These are phyloP conservation scores for Macadamia integrifolia DNA, from an alignment of 164 flowering plant genomes.

Conservation along the genomic window DNA sequence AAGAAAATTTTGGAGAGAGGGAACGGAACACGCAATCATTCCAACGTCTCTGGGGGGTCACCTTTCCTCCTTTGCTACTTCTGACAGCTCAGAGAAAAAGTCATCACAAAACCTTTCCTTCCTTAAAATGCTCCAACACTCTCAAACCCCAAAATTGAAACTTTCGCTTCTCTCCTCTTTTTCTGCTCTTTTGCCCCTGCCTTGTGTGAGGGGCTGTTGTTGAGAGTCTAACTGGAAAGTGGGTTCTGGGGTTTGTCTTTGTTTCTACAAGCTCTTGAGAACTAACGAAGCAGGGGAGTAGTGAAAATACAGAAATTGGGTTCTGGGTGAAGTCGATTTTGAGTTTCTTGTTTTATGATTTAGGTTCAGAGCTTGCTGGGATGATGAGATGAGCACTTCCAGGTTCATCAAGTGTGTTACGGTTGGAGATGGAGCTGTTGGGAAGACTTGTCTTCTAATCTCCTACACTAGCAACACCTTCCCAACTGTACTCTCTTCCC, in stretches of 20 bases:
- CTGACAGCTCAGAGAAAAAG: conserved; percentile 42
- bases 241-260: not conserved
- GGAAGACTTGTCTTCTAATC: conserved; percentile 68
- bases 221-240: not conserved
- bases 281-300: not conserved
- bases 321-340: too few species aligned
- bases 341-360: not conserved
- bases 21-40: conserved; percentile 5
- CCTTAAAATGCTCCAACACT: conserved; percentile 1
- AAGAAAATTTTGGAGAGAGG: too few species aligned
- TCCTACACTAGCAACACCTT: conserved; percentile 76
- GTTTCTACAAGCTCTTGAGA: not conserved
- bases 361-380: conserved; percentile 2
- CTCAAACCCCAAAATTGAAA: conserved; percentile 5
- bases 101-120: conserved; percentile 10
- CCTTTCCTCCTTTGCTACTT: conserved; percentile 17
- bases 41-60: conserved; percentile 6
- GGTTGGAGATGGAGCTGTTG: conserved; percentile 77
- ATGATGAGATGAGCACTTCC: conserved; percentile 31
- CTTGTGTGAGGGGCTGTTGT: not conserved
- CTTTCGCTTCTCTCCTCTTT: not conserved
- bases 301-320: not conserved
- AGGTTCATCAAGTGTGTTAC: conserved; percentile 76
- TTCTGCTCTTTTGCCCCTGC: not conserved
- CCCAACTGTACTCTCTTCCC: conserved; percentile 42